phyloP scores from a whole-genome alignment of 2,329 filamentous ascomycete species.

The Alternaria ethzedia region DNA sequence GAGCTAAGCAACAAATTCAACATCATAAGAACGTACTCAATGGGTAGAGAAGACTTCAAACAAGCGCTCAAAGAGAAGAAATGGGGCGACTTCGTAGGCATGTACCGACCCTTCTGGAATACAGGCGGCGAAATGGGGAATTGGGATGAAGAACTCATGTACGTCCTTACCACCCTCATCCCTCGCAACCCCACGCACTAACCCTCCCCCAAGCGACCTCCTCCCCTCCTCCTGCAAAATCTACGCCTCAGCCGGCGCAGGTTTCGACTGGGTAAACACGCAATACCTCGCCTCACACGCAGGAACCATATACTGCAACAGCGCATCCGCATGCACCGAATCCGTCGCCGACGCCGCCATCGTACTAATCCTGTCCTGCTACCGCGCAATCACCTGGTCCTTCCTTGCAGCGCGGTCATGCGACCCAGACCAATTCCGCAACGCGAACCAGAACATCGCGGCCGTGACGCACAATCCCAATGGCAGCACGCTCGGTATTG shows the following conservation, averaged over 20 bases:
- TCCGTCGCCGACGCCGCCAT: constrained; percentile 75
- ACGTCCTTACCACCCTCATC: not conserved
- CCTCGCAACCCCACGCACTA: not conserved
- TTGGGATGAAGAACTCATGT: constrained; percentile 66
- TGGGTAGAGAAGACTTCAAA: constrained; percentile 50
- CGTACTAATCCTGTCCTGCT: constrained; percentile 71
- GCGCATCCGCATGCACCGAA: constrained; percentile 72
- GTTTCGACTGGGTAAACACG: constrained; percentile 69
- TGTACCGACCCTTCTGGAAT: constrained; percentile 67
- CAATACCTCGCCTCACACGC: constrained; percentile 65
- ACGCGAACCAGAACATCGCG: constrained; percentile 67
- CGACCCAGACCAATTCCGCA: constrained; percentile 56
- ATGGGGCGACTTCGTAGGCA: constrained; percentile 55
- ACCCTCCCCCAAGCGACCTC: constrained; percentile 16
- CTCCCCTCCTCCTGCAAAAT: constrained; percentile 62
- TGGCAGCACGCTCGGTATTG: constrained; percentile 66
- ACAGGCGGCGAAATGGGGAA: constrained; percentile 70
- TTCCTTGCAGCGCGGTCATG: constrained; percentile 61
- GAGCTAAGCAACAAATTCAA: constrained; percentile 46
- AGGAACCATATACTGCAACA: constrained; percentile 74
- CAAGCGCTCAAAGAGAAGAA: constrained; percentile 44
- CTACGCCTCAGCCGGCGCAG: constrained; percentile 66
- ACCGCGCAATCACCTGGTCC: constrained; percentile 72
- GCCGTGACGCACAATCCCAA: constrained; percentile 68
- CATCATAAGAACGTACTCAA: constrained; percentile 49